Percentiles rank a stretch among this genome's conserved stretches.
phyloP scores from a whole-genome alignment of 257 asterid genomes.

The Anisodus tanguticus region DNA sequence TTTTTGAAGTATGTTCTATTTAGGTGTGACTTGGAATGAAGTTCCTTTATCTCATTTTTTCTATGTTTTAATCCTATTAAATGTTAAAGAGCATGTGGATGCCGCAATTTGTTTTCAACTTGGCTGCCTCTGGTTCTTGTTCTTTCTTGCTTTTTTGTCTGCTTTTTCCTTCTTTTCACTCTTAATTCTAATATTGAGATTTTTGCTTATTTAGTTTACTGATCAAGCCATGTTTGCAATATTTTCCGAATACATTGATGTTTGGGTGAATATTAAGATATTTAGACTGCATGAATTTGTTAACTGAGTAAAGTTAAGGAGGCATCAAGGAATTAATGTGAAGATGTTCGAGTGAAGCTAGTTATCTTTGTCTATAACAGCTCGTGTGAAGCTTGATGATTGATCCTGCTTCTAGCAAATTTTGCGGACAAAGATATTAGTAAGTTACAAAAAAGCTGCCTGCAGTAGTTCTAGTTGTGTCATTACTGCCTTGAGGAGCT shows the following conservation, averaged over 20 bases:
- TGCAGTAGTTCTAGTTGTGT: background rate
- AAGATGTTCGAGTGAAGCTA: background rate
- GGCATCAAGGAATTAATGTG: background rate
- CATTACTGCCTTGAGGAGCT: background rate
- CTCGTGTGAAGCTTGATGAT: slow-evolving; percentile 10
- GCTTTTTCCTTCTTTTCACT: background rate
- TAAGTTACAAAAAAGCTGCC: background rate
- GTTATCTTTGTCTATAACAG: background rate
- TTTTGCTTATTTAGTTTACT: background rate
- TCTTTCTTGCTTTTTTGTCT: background rate
- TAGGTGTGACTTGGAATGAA: background rate
- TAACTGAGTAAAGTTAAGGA: background rate
- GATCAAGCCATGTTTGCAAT: background rate
- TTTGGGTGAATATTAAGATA: background rate
- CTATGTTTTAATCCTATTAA: background rate
- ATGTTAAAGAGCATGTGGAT: background rate
- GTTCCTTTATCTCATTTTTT: background rate
- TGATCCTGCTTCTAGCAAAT: background rate
- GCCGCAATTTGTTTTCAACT: no score
- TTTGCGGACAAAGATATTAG: background rate
- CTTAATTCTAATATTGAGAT: background rate
- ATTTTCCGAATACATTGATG: background rate
- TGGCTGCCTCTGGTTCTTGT: background rate
- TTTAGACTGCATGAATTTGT: background rate
- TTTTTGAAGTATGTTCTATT: background rate